A percentile compares a stretch with the other conserved stretches of the same genome.
phyloP scores from a whole-genome alignment of 192 early-diverging fungal genomes.

The Geranomyces michiganensis region DNA sequence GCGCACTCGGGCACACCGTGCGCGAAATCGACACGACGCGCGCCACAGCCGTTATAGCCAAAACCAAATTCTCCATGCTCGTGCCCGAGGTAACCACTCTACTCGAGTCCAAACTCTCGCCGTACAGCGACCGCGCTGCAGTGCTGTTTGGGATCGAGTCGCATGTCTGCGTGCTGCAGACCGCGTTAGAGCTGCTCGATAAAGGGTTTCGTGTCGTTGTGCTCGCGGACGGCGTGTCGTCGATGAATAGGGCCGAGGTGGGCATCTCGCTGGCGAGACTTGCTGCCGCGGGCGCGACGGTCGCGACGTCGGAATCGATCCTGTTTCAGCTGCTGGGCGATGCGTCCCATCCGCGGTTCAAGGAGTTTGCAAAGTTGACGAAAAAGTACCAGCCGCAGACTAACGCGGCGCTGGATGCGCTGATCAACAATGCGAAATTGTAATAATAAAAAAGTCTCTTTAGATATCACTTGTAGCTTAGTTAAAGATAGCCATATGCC shows the following conservation, averaged over 20 bases:
- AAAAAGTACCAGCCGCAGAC: slow-evolving; percentile 80
- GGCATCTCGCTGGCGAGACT: slow-evolving; percentile 69
- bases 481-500: too few relatives aligned
- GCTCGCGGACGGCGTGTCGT: slow-evolving; percentile 92
- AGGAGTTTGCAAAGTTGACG: slow-evolving; percentile 74
- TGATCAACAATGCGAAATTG: slow-evolving; percentile 26
- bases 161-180: slow-evolving; percentile 96
- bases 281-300: slow-evolving; percentile 38
- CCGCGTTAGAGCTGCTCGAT: slow-evolving; percentile 85
- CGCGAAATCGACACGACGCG: slow-evolving; percentile 72
- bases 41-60: slow-evolving; percentile 63
- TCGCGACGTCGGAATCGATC: slow-evolving; percentile 53
- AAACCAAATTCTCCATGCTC: slow-evolving; percentile 91
- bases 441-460: background rate
- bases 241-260: slow-evolving; percentile 80
- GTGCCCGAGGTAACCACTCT: slow-evolving; percentile 61
- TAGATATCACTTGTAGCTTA: background rate
- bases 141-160: slow-evolving; percentile 93
- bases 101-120: slow-evolving; percentile 51
- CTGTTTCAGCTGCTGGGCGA: slow-evolving; percentile 64
- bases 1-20: slow-evolving; percentile 76
- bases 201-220: slow-evolving; percentile 80
- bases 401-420: slow-evolving; percentile 35
- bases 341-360: slow-evolving; percentile 80
- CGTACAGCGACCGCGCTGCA: slow-evolving; percentile 50